Evolutionary conservation across 805 yeast species (phyloP), one percentile per base, ranked within the genome.

Genomic region (Hanseniaspora jakobsenii): DNA sequence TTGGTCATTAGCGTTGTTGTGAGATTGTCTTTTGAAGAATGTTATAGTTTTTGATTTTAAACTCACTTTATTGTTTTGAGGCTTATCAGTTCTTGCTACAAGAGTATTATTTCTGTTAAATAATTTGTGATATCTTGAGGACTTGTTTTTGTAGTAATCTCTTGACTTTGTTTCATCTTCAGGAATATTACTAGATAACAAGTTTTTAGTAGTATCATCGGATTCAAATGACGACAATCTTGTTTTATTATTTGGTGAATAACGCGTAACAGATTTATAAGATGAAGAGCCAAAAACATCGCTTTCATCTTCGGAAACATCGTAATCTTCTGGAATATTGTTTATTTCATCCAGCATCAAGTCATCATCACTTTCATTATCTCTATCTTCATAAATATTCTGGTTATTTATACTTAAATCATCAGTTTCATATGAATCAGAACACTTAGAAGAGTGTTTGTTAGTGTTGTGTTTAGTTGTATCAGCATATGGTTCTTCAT

Each of bases 271-370:
- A n/a, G n/a, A n/a, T n/a, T n/a, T n/a, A n/a, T n/a, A n/a, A n/a
- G n/a, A n/a, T n/a, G n/a, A n/a, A n/a, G n/a, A n/a, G n/a, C n/a
- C n/a, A n/a, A n/a, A n/a, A n/a, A n/a, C n/a, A n/a, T n/a, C n/a
- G n/a, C 57, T 53, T 36, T 56, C 16, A 57, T 56, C 54, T n/a
- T 56, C 52, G 28, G 56, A 61, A 3, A 57, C 49, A 44, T 61
- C 62, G 36, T 50, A 66, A 42, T 69, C 71, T 47, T 66, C 73
- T 2, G 77, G 73, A 4, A 72, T 61, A 2, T 55, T 61, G 49
- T 73, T 73, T 37, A 69, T 70, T 53, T 73, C 78, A 50, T 72
- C 77, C 17, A 73, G 45, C 13, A 68, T 57, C 17, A 65, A 64
- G n/a, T 68, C 71, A 45, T 66, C 65, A 3, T 57, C 52, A 13